A percentile compares a stretch with the other conserved stretches of the same genome.
Conservation (phyloP, 768 basidiomycete species). For the Pisolithus sp. region DNA sequence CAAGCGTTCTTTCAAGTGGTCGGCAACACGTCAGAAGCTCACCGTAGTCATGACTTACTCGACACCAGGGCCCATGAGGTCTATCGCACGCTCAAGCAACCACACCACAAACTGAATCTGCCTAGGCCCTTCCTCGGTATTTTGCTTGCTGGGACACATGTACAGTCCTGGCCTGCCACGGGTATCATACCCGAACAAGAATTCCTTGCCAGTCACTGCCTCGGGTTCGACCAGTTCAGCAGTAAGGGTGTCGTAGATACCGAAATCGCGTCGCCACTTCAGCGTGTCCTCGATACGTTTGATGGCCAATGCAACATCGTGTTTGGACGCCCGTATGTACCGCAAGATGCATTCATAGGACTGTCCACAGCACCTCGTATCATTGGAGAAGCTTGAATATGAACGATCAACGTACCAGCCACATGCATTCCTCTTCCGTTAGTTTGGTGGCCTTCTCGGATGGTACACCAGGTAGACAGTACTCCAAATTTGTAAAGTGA, state of each 20-base stretch:
- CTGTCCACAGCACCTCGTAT: constrained; percentile 5
- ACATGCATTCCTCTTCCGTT: constrained; percentile 66
- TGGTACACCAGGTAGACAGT: constrained; percentile 42
- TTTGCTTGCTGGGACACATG: constrained; percentile 65
- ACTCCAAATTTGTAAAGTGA: constrained; percentile 52
- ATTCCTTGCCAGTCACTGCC: constrained; percentile 76
- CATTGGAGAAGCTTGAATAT: constrained; percentile 1
- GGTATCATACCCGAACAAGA: constrained; percentile 71
- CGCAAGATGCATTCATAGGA: constrained; percentile 70
- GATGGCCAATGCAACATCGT: constrained; percentile 54
- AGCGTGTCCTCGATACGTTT: constrained; percentile 65
- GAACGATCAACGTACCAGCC: constrained; percentile 46
- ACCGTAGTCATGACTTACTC: constrained; percentile 40
- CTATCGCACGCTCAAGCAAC: constrained; percentile 69
- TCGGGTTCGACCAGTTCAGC: constrained; percentile 67
- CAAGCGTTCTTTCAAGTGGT: constrained; percentile 44
- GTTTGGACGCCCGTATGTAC: constrained; percentile 76
- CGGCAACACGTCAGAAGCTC: neutral
- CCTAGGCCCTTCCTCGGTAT: constrained; percentile 59
- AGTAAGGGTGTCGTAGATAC: constrained; percentile 57
- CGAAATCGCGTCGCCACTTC: constrained; percentile 76
- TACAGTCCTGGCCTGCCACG: constrained; percentile 62
- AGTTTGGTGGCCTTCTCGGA: constrained; percentile 38
- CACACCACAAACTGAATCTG: constrained; percentile 74
- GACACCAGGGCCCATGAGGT: constrained; percentile 75